Percentiles rank a stretch among this genome's conserved stretches.
Evolutionary conservation across 306 rosid species (phyloP).

Genomic region (Leucaena leucocephala): DNA sequence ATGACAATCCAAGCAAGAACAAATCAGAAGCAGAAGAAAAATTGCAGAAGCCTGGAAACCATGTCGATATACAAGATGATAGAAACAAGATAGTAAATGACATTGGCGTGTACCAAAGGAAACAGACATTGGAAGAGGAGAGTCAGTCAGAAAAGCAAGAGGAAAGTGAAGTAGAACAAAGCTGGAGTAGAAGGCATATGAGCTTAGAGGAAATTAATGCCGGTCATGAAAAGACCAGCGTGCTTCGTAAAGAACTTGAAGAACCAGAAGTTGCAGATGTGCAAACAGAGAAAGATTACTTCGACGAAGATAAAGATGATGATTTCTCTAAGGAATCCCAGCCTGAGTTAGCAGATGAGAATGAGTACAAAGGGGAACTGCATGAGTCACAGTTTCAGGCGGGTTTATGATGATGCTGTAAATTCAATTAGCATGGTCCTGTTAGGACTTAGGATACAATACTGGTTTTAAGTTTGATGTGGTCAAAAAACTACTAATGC

Average conservation of each 20-base stretch:
- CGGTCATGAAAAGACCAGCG: constrained; percentile 28
- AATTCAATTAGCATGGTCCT: constrained; percentile 4
- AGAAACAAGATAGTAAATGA: not conserved
- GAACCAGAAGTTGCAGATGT: constrained; percentile 35
- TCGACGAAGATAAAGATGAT: constrained; percentile 30
- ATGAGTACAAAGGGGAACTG: constrained; percentile 51
- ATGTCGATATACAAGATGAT: constrained; percentile 8
- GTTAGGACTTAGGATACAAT: not conserved
- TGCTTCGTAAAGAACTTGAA: constrained; percentile 12
- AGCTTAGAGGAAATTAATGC: constrained; percentile 24
- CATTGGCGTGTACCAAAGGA: constrained; percentile 9
- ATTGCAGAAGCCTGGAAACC: constrained; percentile 29
- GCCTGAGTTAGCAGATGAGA: constrained; percentile 41
- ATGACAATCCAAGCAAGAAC: constrained; percentile 24
- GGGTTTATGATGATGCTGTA: constrained; percentile 28
- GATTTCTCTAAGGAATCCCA: constrained; percentile 37
- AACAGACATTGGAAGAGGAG: constrained; percentile 23
- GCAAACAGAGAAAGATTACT: constrained; percentile 29
- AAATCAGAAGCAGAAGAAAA: constrained; percentile 1
- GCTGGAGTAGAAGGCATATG: constrained; percentile 40
- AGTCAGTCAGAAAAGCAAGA: constrained; percentile 32
- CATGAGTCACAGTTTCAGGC: constrained; percentile 52
- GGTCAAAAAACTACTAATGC: constrained; percentile 10
- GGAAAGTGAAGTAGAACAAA: constrained; percentile 30
- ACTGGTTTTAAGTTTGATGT: constrained; percentile 2